These are phyloP conservation scores for Harringtonia aguacate DNA, from an alignment of 2,329 filamentous ascomycete genomes.

Conservation along the genomic window DNA sequence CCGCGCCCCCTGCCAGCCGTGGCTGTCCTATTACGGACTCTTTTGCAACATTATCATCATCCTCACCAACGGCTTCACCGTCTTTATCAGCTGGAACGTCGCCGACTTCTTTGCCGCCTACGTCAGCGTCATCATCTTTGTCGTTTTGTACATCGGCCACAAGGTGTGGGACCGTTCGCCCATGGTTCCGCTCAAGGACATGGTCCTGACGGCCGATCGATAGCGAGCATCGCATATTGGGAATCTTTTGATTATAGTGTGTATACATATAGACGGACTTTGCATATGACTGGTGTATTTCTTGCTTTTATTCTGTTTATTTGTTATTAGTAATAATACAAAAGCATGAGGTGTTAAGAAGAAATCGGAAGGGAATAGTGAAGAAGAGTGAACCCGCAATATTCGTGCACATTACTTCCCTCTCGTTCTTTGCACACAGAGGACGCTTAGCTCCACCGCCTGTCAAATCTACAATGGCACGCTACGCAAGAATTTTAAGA, in stretches of 20 bases:
- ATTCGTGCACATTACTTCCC: too few species aligned
- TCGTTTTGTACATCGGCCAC: slow-evolving; percentile 48
- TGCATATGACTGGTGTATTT: too few species aligned
- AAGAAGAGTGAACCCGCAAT: too few species aligned
- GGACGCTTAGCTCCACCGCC: too few species aligned
- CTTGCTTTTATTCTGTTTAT: too few species aligned
- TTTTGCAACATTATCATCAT: slow-evolving; percentile 55
- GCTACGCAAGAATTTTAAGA: too few species aligned
- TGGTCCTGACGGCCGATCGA: background rate
- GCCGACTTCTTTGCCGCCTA: slow-evolving; percentile 56
- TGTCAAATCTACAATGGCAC: too few species aligned
- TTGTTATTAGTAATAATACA: too few species aligned
- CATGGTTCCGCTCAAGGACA: background rate
- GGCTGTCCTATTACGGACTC: slow-evolving; percentile 53
- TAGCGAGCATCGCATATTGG: background rate
- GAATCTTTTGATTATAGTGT: too few species aligned
- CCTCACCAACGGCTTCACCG: slow-evolving; percentile 58
- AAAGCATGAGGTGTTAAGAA: too few species aligned
- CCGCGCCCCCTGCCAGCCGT: slow-evolving; percentile 51
- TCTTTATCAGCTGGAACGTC: slow-evolving; percentile 52
- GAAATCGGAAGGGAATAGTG: too few species aligned
- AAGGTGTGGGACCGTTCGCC: slow-evolving; percentile 31
- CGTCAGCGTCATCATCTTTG: slow-evolving; percentile 53
- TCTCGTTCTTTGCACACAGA: too few species aligned
- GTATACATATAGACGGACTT: background rate